phyloP scores from a whole-genome alignment of 768 basidiomycete species.

The Megacollybia marginata region DNA sequence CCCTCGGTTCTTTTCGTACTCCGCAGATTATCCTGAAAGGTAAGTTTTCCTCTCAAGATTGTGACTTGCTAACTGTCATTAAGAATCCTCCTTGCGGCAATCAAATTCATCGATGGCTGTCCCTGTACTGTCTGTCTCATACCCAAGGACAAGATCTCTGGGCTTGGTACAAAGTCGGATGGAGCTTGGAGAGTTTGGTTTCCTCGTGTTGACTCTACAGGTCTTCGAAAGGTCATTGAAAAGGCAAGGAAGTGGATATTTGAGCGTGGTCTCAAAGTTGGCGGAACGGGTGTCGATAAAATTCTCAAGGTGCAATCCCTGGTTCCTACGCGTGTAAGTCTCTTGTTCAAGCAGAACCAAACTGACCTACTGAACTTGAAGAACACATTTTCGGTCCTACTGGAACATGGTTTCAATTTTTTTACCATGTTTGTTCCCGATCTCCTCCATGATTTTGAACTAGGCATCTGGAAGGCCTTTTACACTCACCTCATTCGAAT shows the following conservation, averaged over 20 bases:
- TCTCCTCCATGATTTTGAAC: conserved; percentile 29
- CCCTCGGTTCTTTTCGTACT: conserved; percentile 24
- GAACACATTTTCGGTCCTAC: conserved; percentile 23
- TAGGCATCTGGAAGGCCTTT: conserved; percentile 27
- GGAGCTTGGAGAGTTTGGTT: neutral
- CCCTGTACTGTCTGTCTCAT: conserved; percentile 21
- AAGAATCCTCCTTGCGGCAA: conserved; percentile 17
- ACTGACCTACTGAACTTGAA: conserved; percentile 5
- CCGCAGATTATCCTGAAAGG: conserved; percentile 32
- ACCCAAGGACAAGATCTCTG: conserved; percentile 1
- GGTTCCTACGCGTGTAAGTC: neutral
- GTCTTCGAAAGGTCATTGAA: too few relatives aligned
- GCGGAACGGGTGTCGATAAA: neutral
- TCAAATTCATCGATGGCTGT: conserved; percentile 18
- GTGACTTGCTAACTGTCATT: neutral
- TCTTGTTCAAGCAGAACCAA: too few relatives aligned
- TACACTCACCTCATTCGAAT: conserved; percentile 25
- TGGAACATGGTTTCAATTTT: conserved; percentile 11
- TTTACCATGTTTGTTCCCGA: conserved; percentile 21
- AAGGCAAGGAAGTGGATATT: too few relatives aligned
- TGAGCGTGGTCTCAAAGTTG: too few relatives aligned
- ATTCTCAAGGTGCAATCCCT: neutral
- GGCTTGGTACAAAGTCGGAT: neutral
- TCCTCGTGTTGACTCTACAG: too few relatives aligned
- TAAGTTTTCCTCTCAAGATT: conserved; percentile 1